Base-by-base conservation (phyloP, 1,139 yeast species). In the Diutina neorugosa region DNA sequence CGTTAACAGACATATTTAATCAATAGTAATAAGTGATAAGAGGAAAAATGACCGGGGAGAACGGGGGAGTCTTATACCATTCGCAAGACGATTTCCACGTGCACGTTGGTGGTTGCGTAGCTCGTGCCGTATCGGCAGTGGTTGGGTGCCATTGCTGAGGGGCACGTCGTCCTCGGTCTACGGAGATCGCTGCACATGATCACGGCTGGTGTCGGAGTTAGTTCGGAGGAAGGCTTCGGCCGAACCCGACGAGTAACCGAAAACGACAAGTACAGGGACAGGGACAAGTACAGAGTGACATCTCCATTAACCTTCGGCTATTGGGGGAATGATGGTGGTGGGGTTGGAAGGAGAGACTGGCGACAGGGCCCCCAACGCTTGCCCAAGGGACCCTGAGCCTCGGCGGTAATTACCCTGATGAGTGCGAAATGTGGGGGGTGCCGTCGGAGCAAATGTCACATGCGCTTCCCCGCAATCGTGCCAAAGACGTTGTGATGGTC, bases 1-100 rank as follows among this genome's bases (percentile, higher is more conserved):
- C 78, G 57, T 70, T 61, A 58, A 74, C 64, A 60, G 75, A 69
- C 74, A 70, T 70, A 41, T 49, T 44, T 21, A 12, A 37, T 43
- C 47, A 48, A 41, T 54, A 46, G 20, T 42, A 27, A 50, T 60
- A 2, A 57, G 21, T 51, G 57, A 59, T 61, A 40, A 65, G 44
- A 55, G 54, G 19, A 63, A 61, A 52, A 62, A 58, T 49, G 11
- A 27, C 12, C 11, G 34, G 34, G 34, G 34, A 27, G 34, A 12
- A 11, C 12, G 34, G 34, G 12, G 34, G 12, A 9, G 34, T 27
- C 34, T 27, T 27, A 27, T 27, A 27, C 11, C 34, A 3, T 11
- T 11, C n/a, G 37, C n/a, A 1, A 31, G 37, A 27, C 25, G 7
- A 31, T 7, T 31, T 31, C 37, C 37, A 31, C 37, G 37, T 31